Evolutionary conservation across 768 basidiomycete genomes (phyloP).

Genomic region (Serendipita sp.): DNA sequence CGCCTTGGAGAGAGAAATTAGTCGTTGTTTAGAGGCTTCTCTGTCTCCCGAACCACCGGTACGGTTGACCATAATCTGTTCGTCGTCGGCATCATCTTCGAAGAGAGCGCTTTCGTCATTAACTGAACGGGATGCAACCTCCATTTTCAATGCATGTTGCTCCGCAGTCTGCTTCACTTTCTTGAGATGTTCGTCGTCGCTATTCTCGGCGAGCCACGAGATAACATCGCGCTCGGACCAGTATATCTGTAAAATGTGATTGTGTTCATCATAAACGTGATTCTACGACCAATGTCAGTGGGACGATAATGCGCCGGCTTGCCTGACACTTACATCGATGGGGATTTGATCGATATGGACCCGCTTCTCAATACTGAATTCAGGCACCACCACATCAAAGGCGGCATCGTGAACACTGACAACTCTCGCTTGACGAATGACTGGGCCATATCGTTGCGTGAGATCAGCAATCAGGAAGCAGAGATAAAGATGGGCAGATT

Average conservation of each 20-base stretch:
- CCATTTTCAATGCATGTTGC: constrained; percentile 82
- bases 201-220: constrained; percentile 85
- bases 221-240: constrained; percentile 94
- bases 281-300: constrained; percentile 38
- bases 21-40: constrained; percentile 63
- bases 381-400: constrained; percentile 89
- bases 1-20: constrained; percentile 57
- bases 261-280: constrained; percentile 90
- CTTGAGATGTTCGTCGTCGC: constrained; percentile 89
- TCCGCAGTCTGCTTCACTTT: constrained; percentile 89
- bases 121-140: constrained; percentile 67
- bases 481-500: constrained; percentile 88
- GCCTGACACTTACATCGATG: constrained; percentile 50
- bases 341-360: constrained; percentile 99
- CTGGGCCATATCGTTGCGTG: constrained; percentile 87
- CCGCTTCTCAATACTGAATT: constrained; percentile 97
- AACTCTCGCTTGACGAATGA: constrained; percentile 87
- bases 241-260: constrained; percentile 82
- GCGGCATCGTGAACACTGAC: constrained; percentile 94
- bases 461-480: constrained; percentile 90
- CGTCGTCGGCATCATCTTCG: constrained; percentile 76
- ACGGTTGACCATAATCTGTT: constrained; percentile 66
- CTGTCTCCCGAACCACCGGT: constrained; percentile 23
- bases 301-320: background rate
- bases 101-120: constrained; percentile 80